phyloP scores from a whole-genome alignment of 2,329 filamentous ascomycete genomes.

The Biscogniauxia marginata region DNA sequence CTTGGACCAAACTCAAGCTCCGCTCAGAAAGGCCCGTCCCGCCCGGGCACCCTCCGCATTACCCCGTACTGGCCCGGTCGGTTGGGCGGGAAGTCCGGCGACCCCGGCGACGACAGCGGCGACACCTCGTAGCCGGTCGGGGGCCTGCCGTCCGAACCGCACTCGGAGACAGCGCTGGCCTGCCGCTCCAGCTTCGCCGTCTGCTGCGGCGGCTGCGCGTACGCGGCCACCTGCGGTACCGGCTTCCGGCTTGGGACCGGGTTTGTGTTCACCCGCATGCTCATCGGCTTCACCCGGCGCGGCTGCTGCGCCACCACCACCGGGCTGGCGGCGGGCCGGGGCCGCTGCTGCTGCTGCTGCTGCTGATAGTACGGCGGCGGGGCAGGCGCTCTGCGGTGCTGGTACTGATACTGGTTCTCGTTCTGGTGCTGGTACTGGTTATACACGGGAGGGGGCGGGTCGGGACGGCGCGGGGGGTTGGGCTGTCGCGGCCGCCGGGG shows the following conservation, averaged over 20 bases:
- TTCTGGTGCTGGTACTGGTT: too few species aligned
- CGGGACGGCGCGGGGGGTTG: neutral
- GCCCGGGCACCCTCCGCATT: conserved; percentile 7
- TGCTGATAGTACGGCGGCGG: conserved; percentile 1
- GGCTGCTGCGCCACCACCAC: neutral
- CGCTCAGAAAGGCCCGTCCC: conserved; percentile 1
- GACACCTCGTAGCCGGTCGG: conserved; percentile 17
- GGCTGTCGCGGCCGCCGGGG: conserved; percentile 7
- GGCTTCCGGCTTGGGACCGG: too few species aligned
- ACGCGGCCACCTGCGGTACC: too few species aligned
- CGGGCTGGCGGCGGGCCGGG: neutral
- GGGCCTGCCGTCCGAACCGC: too few species aligned
- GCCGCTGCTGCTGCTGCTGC: conserved; percentile 1
- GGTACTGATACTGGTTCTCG: too few species aligned
- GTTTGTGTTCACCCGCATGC: neutral
- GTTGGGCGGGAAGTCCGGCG: neutral
- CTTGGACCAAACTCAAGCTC: too few species aligned
- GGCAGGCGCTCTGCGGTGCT: too few species aligned
- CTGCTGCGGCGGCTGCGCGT: too few species aligned
- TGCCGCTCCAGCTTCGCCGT: neutral
- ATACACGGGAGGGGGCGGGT: too few species aligned
- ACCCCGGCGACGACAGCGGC: conserved; percentile 1
- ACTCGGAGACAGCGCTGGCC: neutral
- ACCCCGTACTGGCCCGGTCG: neutral
- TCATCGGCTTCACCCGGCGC: neutral